Base-by-base conservation (phyloP, 2,329 filamentous ascomycete genomes). In the Boeremia lycopersici region DNA sequence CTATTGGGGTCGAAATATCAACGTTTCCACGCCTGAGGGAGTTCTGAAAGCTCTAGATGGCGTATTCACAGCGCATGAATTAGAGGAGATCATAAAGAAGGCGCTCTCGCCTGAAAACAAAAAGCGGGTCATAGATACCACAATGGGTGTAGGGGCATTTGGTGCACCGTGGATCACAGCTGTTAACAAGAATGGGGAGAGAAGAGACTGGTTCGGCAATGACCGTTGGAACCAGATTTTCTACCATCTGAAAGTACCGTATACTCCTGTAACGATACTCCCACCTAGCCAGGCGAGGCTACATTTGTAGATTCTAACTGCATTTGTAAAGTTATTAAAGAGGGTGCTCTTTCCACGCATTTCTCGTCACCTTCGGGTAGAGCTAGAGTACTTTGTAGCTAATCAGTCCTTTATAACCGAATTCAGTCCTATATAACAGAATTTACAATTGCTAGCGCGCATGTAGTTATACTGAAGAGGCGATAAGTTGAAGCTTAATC, bases 61-160 rank as follows among this genome's bases (percentile, higher is more conserved):
- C 35, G 35, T 38, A 3, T 38, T 38, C 17, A 8, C 34, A 55
- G 30, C 26, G 2, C 6, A 51, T 15, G 45, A 58, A 29, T 34
- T 58, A 25, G 17, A 55, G 28, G 34, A 55, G 5, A 58, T 58
- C 34, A 58, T 58, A 31, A 35, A 54, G 31, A 46, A 55, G 2
- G 55, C 55, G 2, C 28, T 55, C 19, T 42, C 50, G 15, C 50
- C 55, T 8, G 55, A 49, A 45, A 58, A 58, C 39, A 58, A 58
- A 31, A 55, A 55, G n/a, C 34, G 50, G 26, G 55, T 58, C 10
- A 30, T 55, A 11, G 55, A 58, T 12, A 40, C 44, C n/a, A 58
- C 51, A 5, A 50, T 47, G 45, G n/a, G 15, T 28, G n/a, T 51
- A 13, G 51, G 51, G 3, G 55, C 55, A 5, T 58, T 58, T 29